These are phyloP conservation scores for Oxytropis ochrocephala DNA, from an alignment of 306 rosid species.

Conservation along the genomic window DNA sequence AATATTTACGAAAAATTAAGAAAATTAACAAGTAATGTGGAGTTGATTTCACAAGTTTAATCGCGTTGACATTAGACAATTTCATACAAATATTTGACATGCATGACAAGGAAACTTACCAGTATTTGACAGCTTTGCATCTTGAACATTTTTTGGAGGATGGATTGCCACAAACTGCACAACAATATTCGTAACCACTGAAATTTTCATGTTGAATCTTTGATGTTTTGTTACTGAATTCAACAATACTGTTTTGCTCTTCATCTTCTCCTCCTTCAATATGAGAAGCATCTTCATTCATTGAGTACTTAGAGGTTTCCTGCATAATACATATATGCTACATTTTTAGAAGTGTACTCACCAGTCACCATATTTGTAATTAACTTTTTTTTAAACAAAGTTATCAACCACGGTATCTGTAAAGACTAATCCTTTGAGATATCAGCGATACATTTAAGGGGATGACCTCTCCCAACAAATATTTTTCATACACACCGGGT, in stretches of 20 bases:
- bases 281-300: not conserved
- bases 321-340: not conserved
- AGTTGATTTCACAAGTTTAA: constrained; percentile 1
- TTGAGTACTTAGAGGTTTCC: not conserved
- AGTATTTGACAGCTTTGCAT: constrained; percentile 25
- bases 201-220: not conserved
- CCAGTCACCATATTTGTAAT: no score
- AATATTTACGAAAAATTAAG: no score
- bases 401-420: no score
- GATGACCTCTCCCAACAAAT: no score
- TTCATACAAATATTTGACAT: not conserved
- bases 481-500: no score
- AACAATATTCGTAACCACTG: not conserved
- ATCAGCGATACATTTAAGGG: no score
- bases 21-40: no score
- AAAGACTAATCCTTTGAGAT: no score
- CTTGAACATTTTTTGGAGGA: constrained; percentile 26
- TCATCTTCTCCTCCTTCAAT: constrained; percentile 1
- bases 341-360: not conserved
- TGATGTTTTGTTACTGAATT: not conserved
- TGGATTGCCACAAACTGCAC: constrained; percentile 29
- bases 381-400: no score
- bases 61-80: not conserved
- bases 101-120: constrained; percentile 17
- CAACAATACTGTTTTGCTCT: not conserved